phyloP scores from a whole-genome alignment of 768 basidiomycete genomes.

The Xanthoconium purpureum region DNA sequence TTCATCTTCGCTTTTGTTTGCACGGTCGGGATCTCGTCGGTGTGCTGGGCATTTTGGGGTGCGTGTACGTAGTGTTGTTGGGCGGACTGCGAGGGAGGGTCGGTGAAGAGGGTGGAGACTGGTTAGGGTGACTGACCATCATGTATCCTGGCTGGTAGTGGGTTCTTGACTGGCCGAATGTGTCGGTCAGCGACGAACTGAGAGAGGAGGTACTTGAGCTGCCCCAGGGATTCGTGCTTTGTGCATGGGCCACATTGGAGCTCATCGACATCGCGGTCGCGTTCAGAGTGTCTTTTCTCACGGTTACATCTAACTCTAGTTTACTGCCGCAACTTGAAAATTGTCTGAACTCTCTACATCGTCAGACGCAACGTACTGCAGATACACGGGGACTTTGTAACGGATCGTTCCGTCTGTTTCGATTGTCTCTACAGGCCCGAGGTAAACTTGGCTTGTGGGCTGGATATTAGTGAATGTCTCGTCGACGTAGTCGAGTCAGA shows the following conservation, averaged over 20 bases:
- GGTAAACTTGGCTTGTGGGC: too few relatives aligned
- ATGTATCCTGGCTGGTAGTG: slow-evolving; percentile 82
- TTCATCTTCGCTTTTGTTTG: slow-evolving; percentile 82
- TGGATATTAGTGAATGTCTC: too few relatives aligned
- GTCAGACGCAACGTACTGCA: too few relatives aligned
- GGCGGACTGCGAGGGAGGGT: slow-evolving; percentile 44
- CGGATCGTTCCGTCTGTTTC: too few relatives aligned
- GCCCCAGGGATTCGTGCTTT: slow-evolving; percentile 52
- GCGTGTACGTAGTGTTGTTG: slow-evolving; percentile 57
- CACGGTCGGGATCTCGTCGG: slow-evolving; percentile 72
- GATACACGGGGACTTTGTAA: too few relatives aligned
- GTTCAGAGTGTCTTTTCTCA: slow-evolving; percentile 5
- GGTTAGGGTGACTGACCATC: slow-evolving; percentile 49
- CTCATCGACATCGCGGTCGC: slow-evolving; percentile 20
- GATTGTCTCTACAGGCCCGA: too few relatives aligned
- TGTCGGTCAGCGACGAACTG: slow-evolving; percentile 57
- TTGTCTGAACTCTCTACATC: too few relatives aligned
- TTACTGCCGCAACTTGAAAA: too few relatives aligned
- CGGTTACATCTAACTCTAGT: background rate
- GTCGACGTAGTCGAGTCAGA: too few relatives aligned
- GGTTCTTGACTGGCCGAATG: slow-evolving; percentile 66
- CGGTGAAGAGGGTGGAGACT: background rate
- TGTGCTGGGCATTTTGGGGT: slow-evolving; percentile 57
- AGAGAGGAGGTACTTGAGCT: slow-evolving; percentile 44
- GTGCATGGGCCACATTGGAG: slow-evolving; percentile 36